These are phyloP conservation scores for Juncus inflexus DNA, from an alignment of 176 grass and related monocot genomes.

Conservation along the genomic window DNA sequence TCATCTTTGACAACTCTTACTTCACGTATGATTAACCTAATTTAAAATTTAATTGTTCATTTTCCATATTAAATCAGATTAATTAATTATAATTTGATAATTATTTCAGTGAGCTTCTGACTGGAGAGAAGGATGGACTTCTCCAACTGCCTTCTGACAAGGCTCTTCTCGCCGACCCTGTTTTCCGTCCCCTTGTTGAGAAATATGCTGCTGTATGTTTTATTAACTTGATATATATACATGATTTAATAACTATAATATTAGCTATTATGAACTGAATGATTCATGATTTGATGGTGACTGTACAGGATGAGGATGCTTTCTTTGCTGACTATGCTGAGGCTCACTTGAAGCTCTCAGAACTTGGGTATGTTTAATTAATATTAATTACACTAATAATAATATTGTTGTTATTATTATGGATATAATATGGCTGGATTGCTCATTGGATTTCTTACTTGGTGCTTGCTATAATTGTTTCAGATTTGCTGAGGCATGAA, in stretches of 20 bases:
- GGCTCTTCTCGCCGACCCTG: slow-evolving; percentile 54
- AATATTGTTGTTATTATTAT: neutral
- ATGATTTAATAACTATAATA: neutral
- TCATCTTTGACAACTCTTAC: slow-evolving; percentile 80
- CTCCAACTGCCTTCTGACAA: slow-evolving; percentile 83
- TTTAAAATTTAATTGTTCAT: slow-evolving; percentile 7
- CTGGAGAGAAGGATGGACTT: slow-evolving; percentile 75
- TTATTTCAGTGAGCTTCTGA: slow-evolving; percentile 56
- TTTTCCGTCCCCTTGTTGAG: slow-evolving; percentile 76
- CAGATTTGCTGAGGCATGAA: slow-evolving; percentile 69
- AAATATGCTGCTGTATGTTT: slow-evolving; percentile 69
- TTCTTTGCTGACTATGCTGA: slow-evolving; percentile 81
- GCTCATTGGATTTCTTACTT: neutral
- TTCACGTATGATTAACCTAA: slow-evolving; percentile 48
- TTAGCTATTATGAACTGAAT: neutral
- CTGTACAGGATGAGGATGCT: slow-evolving; percentile 68
- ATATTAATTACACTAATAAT: neutral
- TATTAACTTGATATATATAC: neutral
- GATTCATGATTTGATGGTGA: too few species aligned
- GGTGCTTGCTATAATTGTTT: slow-evolving; percentile 4
- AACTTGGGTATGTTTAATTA: slow-evolving; percentile 54
- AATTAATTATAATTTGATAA: slow-evolving; percentile 1
- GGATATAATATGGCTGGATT: neutral
- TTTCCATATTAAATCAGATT: neutral
- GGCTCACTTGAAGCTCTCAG: slow-evolving; percentile 81